Evolutionary conservation across 176 grass and related monocot genomes (phyloP).

Genomic region (Paspalum vaginatum): DNA sequence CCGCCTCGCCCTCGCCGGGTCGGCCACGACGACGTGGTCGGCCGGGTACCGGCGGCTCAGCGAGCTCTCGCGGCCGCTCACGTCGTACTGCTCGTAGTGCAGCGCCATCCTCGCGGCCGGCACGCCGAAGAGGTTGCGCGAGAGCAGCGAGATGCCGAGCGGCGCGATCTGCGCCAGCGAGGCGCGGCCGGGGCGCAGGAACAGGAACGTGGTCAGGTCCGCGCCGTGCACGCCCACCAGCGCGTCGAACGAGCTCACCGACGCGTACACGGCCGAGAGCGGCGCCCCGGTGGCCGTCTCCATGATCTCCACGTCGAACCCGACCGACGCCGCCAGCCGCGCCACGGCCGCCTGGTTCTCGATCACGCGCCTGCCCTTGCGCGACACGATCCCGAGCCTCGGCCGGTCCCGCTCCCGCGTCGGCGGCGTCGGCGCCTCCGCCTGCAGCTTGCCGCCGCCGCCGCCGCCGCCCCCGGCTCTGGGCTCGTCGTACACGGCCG

Average conservation of each 20-base stretch:
- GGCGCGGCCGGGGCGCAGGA: conserved; percentile 42
- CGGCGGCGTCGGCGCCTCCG: too few relatives aligned
- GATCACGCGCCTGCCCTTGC: conserved; percentile 62
- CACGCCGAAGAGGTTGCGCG: conserved; percentile 50
- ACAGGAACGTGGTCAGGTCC: conserved; percentile 59
- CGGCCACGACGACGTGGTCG: conserved; percentile 38
- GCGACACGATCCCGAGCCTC: conserved; percentile 60
- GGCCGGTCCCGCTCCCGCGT: not conserved
- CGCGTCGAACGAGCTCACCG: conserved; percentile 54
- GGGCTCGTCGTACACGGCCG: conserved; percentile 18
- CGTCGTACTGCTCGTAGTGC: conserved; percentile 63
- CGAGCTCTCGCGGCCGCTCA: conserved; percentile 58
- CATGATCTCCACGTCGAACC: conserved; percentile 61
- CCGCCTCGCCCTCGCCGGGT: conserved; percentile 38
- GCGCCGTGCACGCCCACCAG: conserved; percentile 68
- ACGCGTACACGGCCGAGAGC: conserved; percentile 33
- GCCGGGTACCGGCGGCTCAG: conserved; percentile 37
- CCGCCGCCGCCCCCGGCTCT: not conserved
- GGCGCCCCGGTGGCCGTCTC: conserved; percentile 44
- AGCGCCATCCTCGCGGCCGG: conserved; percentile 60
- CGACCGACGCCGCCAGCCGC: not conserved
- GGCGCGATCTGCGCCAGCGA: conserved; percentile 64
- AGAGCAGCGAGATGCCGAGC: conserved; percentile 37
- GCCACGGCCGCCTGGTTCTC: conserved; percentile 63
- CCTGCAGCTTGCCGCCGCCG: too few relatives aligned